Evolutionary conservation across 345 rosid species (phyloP), one percentile per base, ranked within the genome.

Genomic region (Brassica juncea): DNA sequence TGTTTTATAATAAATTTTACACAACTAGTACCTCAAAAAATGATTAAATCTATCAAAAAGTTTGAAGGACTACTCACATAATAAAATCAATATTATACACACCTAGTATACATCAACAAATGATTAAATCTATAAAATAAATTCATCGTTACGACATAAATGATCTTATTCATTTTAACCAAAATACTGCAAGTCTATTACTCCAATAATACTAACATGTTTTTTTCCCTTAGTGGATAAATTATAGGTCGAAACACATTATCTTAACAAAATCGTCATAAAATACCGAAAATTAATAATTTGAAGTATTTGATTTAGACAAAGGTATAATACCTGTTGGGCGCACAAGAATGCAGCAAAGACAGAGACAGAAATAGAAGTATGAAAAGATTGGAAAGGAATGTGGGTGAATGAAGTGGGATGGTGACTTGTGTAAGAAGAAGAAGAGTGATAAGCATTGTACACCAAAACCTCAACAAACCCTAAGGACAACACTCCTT

Each of bases 401-500:
- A 94, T 84, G 73, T 94, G 88, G 16, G 86, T 70, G 81, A 94
- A 91, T 83, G 80, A 82, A 21, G 90, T 83, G 55, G 97, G 90
- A 72, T 64, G 77, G 28, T 77, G 77, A 83, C 80, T 68, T 78
- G 82, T 57, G 81, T 65, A 42, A 49, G 79, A 80, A 25, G 88
- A 74, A 30, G 85, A 78, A 7, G 87, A 84, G 54, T 87, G 86
- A 67, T 91, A 84, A 2, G 97, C 97, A 86, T 94, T 94, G 83
- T 94, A 94, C 14, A 94, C 92, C 39, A 94, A 89, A 42, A 94
- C 90, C 81, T 94, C 94, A 8, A 94, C 92, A 35, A 90, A 92
- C 44, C 99, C 99, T 44, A 94, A 88, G 0, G 99, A 94, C n/a
- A 92, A 87, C 16, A 94, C 97, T 23, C 97, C 97, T 84, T 94